These are phyloP conservation scores for Beauveria australis DNA, from an alignment of 2,329 filamentous ascomycete species.

Conservation along the genomic window DNA sequence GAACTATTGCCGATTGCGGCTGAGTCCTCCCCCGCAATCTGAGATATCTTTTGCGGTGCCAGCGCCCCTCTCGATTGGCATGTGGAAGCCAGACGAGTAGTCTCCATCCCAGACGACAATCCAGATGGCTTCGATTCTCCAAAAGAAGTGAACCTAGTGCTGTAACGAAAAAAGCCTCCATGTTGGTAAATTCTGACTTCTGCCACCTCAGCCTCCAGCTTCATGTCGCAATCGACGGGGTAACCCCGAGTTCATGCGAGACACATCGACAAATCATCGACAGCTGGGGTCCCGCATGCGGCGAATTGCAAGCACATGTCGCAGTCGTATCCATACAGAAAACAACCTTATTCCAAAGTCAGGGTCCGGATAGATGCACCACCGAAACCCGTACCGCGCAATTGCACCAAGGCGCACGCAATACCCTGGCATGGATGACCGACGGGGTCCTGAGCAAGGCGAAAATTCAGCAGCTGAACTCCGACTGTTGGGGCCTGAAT, in stretches of 20 bases:
- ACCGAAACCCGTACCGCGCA: not conserved
- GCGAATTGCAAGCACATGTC: not conserved
- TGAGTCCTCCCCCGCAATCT: constrained; percentile 2
- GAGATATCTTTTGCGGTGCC: not conserved
- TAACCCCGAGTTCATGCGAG: not conserved
- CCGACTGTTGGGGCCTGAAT: not conserved
- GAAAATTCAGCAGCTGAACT: not conserved
- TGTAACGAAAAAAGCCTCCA: too few relatives aligned
- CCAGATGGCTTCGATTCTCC: not conserved
- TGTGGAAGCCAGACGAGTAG: not conserved
- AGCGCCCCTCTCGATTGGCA: not conserved
- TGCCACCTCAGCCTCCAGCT: not conserved
- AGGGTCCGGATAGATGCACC: not conserved
- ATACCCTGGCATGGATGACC: not conserved
- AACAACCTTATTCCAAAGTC: not conserved
- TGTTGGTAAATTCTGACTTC: not conserved
- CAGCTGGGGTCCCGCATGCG: not conserved
- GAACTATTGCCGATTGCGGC: not conserved
- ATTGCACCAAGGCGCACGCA: not conserved
- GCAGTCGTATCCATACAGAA: not conserved
- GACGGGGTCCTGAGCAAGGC: not conserved
- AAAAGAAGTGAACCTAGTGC: not conserved
- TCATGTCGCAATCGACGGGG: not conserved
- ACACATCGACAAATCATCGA: not conserved
- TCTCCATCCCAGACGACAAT: too few relatives aligned